Conservation (phyloP, 2,329 filamentous ascomycete genomes). For the Zymoseptoria tritici region DNA sequence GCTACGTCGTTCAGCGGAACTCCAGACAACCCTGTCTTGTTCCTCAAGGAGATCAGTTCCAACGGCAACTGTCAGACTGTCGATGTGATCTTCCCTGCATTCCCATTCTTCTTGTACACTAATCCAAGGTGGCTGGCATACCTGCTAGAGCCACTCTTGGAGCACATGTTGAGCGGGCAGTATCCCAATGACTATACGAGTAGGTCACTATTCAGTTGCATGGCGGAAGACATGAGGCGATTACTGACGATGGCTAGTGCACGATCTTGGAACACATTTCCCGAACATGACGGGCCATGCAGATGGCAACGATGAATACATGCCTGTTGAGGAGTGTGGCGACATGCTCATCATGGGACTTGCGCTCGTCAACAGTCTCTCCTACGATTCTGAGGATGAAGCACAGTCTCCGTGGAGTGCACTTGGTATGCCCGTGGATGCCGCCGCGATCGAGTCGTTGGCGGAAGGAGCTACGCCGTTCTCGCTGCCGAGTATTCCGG, state of each 20-base stretch:
- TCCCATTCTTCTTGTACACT: constrained; percentile 80
- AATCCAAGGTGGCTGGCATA: constrained; percentile 76
- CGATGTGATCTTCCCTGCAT: constrained; percentile 71
- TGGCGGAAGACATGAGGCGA: not conserved
- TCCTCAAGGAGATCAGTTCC: constrained; percentile 72
- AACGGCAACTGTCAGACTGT: constrained; percentile 82
- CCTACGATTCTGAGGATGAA: constrained; percentile 50
- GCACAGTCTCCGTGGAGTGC: constrained; percentile 54
- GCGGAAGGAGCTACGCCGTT: constrained; percentile 42
- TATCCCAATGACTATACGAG: constrained; percentile 74
- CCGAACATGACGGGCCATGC: constrained; percentile 71
- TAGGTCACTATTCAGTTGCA: not conserved
- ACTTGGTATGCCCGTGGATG: constrained; percentile 27
- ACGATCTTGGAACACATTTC: constrained; percentile 65
- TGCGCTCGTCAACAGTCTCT: constrained; percentile 66
- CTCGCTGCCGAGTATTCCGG: constrained; percentile 34
- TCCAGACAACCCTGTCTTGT: constrained; percentile 67
- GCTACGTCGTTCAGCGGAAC: constrained; percentile 54
- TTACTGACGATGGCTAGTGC: constrained; percentile 39
- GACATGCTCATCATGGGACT: constrained; percentile 63
- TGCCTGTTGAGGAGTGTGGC: constrained; percentile 71
- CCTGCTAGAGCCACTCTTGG: constrained; percentile 69
- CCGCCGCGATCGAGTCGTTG: constrained; percentile 9
- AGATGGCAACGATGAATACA: constrained; percentile 63
- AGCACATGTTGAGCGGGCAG: constrained; percentile 73